A percentile compares a stretch with the other conserved stretches of the same genome.
These are phyloP conservation scores for Physcomitrellopsis africana DNA, from an alignment of 225 moss, liverwort and hornwort genomes.

Conservation along the genomic window DNA sequence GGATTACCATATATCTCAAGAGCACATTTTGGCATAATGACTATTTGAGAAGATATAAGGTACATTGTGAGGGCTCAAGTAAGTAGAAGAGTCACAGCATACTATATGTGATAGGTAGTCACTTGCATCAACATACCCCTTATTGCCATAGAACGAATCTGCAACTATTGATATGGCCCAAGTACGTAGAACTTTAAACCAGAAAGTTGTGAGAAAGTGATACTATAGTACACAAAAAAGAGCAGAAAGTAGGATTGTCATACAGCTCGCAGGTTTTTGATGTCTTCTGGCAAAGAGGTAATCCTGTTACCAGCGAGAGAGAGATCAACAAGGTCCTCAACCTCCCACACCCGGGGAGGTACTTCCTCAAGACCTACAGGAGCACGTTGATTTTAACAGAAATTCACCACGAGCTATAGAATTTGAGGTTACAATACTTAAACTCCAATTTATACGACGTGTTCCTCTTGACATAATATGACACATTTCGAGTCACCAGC, in stretches of 20 bases:
- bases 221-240: constrained; percentile 9
- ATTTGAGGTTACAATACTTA: constrained; percentile 9
- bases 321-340: constrained; percentile 72
- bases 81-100: neutral
- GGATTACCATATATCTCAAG: neutral
- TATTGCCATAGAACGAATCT: constrained; percentile 23
- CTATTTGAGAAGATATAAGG: constrained; percentile 10
- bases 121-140: constrained; percentile 20
- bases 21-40: constrained; percentile 4
- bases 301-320: constrained; percentile 86
- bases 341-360: constrained; percentile 69
- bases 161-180: constrained; percentile 2
- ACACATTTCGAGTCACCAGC: constrained; percentile 4
- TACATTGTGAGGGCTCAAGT: constrained; percentile 30
- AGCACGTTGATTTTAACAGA: constrained; percentile 12
- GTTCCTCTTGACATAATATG: constrained; percentile 17
- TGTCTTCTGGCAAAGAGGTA: constrained; percentile 68
- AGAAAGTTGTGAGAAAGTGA: constrained; percentile 33
- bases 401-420: neutral
- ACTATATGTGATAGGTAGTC: neutral
- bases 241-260: constrained; percentile 40
- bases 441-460: neutral
- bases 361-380: constrained; percentile 75
- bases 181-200: constrained; percentile 16
- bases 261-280: constrained; percentile 75